Evolutionary conservation across 306 rosid genomes (phyloP).

Genomic region (Rosa chinensis): DNA sequence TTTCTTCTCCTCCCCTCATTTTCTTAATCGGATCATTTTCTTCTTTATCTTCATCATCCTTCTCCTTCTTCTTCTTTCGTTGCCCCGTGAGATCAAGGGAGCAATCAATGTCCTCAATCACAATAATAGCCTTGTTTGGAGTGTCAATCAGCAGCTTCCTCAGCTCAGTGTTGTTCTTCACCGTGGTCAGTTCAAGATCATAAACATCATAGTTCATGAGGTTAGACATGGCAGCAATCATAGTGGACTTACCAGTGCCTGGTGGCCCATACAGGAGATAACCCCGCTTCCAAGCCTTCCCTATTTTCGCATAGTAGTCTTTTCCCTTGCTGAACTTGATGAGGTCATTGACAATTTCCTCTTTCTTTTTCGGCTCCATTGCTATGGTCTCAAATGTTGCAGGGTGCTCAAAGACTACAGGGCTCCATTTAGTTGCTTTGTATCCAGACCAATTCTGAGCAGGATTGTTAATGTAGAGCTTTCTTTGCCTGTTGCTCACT

Average conservation of each 20-base stretch:
- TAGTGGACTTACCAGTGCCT: slow-evolving; percentile 62
- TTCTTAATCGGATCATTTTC: slow-evolving; percentile 23
- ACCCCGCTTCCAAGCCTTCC: slow-evolving; percentile 72
- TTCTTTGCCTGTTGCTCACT: slow-evolving; percentile 33
- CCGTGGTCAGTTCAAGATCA: slow-evolving; percentile 55
- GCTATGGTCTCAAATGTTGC: slow-evolving; percentile 47
- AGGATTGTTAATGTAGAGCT: slow-evolving; percentile 48
- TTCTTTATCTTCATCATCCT: slow-evolving; percentile 12
- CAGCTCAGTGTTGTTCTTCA: slow-evolving; percentile 54
- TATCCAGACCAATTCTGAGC: slow-evolving; percentile 23
- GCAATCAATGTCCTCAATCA: slow-evolving; percentile 75
- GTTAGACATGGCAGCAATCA: slow-evolving; percentile 69
- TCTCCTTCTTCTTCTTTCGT: slow-evolving; percentile 40
- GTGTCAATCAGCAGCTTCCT: slow-evolving; percentile 46
- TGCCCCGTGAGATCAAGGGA: slow-evolving; percentile 67
- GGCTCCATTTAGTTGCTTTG: slow-evolving; percentile 44
- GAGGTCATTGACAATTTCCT: slow-evolving; percentile 48
- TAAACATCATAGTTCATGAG: slow-evolving; percentile 62
- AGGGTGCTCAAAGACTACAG: slow-evolving; percentile 61
- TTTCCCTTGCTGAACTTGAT: slow-evolving; percentile 42
- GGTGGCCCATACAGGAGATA: slow-evolving; percentile 68
- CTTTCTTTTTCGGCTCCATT: slow-evolving; percentile 47
- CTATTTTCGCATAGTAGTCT: slow-evolving; percentile 54
- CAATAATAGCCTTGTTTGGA: slow-evolving; percentile 42
- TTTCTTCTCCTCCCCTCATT: slow-evolving; percentile 26